Percentiles rank a stretch among this genome's conserved stretches.
Conservation (phyloP, 2,329 filamentous ascomycete genomes). For the Botrytis elliptica region DNA sequence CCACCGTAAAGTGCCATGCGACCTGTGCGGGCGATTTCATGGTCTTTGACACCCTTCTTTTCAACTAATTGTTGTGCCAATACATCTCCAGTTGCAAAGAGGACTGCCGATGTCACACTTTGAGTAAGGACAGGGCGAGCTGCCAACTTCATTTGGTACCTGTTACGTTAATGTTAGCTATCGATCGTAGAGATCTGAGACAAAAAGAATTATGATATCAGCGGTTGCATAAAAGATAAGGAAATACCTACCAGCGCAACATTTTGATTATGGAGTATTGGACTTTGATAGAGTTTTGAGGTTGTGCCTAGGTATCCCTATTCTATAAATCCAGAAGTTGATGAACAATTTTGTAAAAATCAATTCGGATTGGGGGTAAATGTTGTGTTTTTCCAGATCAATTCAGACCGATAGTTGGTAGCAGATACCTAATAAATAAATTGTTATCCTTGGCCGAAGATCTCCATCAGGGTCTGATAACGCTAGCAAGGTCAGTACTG, state of each 20-base stretch:
- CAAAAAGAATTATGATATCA: not conserved
- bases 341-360: not conserved
- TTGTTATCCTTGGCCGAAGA: constrained; percentile 3
- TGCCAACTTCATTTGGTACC: constrained; percentile 85
- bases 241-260: constrained; percentile 36
- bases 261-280: constrained; percentile 27
- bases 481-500: constrained; percentile 3
- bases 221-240: constrained; percentile 12
- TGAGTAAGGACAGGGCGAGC: constrained; percentile 85
- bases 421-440: constrained; percentile 9
- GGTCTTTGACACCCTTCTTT: constrained; percentile 71
- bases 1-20: constrained; percentile 82
- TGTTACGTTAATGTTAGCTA: constrained; percentile 39
- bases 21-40: constrained; percentile 69
- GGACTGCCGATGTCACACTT: constrained; percentile 82
- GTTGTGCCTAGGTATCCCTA: not conserved
- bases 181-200: constrained; percentile 10
- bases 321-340: not conserved
- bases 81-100: constrained; percentile 89
- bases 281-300: not conserved
- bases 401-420: constrained; percentile 6
- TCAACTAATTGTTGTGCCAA: constrained; percentile 91
- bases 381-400: not conserved
- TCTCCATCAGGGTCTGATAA: not conserved
- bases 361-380: not conserved